Base-by-base conservation (phyloP, 106 monocot genomes). In the Platanthera zijinensis region DNA sequence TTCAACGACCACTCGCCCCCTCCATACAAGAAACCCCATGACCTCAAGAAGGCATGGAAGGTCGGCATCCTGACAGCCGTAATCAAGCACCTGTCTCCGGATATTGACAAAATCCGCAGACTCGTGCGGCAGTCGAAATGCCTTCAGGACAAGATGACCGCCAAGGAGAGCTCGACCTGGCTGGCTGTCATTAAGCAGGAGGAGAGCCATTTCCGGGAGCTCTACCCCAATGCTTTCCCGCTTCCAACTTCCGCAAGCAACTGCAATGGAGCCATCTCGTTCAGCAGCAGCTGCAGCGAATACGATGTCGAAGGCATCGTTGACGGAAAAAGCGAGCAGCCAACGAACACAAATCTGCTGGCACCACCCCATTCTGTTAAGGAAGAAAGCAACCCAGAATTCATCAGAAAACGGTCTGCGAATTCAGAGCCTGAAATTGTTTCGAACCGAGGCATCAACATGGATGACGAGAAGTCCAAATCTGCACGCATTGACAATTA, bases 261-360 rank as follows among this genome's bases (percentile, higher is more conserved):
- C 15, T n/a, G 56, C 28, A 52, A 17, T 14, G 85, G 78, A 46
- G 61, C 75, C 19, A 74, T 81, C 28, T 84, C 87, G 7, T 86
- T 83, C 69, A 80, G 47, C 64, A 75, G 82, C 73, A 80, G 74
- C 71, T 63, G 67, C 63, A 80, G 77, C 28, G 89, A 89, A 64
- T 89, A 86, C 51, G 86, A 90, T 64, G 89, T 86, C 2, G 89
- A 86, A 73, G 74, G 72, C 12, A n/a, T 70, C 17, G 83, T 79
- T 21, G 78, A 73, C 5, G 18, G 50, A 5, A 59, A 77, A 48
- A 52, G 19, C 28, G 79, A 74, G 0, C 78, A 82, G 10, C 72
- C 80, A 46, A 21, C 61, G 46, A 62, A 76, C 52, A 21, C n/a
- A 15, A 78, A 83, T 46, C 64, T 63, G 56, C 19, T 47, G 48